phyloP scores from a whole-genome alignment of 2,329 filamentous ascomycete genomes.

The Xylaria sp. region DNA sequence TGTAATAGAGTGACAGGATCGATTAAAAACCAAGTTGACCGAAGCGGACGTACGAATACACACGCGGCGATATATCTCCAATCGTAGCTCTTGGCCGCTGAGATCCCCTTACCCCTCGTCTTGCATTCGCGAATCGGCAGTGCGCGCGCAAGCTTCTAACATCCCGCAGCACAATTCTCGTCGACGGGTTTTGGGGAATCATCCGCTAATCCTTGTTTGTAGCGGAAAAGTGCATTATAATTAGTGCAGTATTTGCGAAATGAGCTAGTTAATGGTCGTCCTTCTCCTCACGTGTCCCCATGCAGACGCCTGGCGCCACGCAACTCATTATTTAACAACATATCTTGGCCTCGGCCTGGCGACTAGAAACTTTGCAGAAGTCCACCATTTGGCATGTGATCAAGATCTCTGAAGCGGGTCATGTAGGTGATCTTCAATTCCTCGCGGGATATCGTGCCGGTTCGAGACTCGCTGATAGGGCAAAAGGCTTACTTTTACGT shows the following conservation, averaged over 20 bases:
- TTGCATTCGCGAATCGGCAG: not conserved
- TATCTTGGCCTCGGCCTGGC: constrained; percentile 9
- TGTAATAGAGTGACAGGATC: not conserved
- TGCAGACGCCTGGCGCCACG: not conserved
- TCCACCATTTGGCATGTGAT: constrained; percentile 20
- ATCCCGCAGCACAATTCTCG: not conserved
- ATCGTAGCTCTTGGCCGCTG: not conserved
- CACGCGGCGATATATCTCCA: not conserved
- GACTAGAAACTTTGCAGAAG: not conserved
- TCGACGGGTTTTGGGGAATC: not conserved
- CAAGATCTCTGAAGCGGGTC: not conserved
- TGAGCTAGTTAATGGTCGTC: constrained; percentile 1
- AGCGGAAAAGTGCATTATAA: not conserved
- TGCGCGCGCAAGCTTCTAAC: not conserved
- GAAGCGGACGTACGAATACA: not conserved
- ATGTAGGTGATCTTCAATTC: not conserved
- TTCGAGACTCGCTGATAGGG: too few relatives aligned
- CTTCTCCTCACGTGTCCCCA: constrained; percentile 19
- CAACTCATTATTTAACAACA: not conserved
- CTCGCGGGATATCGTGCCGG: too few relatives aligned
- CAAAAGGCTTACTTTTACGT: not conserved
- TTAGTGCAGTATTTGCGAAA: not conserved
- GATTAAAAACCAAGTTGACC: not conserved
- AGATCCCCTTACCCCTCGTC: not conserved
- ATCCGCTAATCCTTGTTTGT: not conserved